Base-by-base conservation (phyloP, 106 monocot species). In the Acorus gramineus region DNA sequence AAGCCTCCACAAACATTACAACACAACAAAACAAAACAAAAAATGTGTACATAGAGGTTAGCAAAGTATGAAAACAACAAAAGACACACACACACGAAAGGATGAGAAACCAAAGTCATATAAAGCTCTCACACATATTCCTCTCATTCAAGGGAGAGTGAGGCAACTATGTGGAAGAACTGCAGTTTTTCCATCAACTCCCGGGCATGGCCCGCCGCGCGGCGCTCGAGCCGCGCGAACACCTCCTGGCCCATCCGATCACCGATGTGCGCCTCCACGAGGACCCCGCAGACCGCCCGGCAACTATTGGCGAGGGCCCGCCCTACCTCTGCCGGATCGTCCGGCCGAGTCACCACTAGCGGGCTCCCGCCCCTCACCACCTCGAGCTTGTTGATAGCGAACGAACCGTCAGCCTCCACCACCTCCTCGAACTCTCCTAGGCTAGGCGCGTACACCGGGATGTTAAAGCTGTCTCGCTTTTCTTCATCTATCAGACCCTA, bases 401-500 rank as follows among this genome's bases (percentile, higher is more conserved):
- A 75, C 3, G 59, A 53, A 3, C 50, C 70, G 6, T 66, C 48
- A 5, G 65, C 58, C 7, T 66, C 65, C 9, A 71, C 69, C 14
- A 67, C 79, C 10, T 80, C 79, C 45, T 12, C 13, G 64, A 80
- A 75, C 75, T 80, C 79, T 56, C 55, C 10, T 1, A 75, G 54
- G 46, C 61, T 75, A 42, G 70, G 42, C 2, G 64, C 75, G 50
- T 80, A 80, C 10, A 71, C 49, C 3, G 79, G 79, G 3, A 75
- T 5, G 64, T 80, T 80, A 51, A 80, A 80, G 53, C 55, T 42
- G 61, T 80, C 79, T 0, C 75, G 42, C 70, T 66, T 66, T 42
- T 80, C 66, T 4, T 5, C 28, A 6, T 80, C 75, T 50, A 75
- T 42, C 5, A 68, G 47, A 61, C 75, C 70, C 74, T 75, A 59